A percentile compares a stretch with the other conserved stretches of the same genome.
These are phyloP conservation scores for Kazachstania bromeliacearum DNA, from an alignment of 805 yeast species.

Conservation along the genomic window DNA sequence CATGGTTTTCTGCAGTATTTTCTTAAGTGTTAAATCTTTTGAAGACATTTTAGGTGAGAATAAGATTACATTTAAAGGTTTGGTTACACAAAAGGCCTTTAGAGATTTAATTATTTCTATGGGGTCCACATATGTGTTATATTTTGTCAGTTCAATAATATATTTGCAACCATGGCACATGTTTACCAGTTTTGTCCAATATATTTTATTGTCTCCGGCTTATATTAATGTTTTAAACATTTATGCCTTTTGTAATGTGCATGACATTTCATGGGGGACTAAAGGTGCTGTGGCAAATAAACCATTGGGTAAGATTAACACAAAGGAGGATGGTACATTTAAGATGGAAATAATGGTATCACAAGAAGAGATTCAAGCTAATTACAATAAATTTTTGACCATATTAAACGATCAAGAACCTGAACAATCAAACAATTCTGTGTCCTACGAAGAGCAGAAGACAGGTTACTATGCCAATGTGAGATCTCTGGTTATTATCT, in stretches of 20 bases:
- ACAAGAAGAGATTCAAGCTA: slow-evolving; percentile 62
- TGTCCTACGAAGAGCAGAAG: slow-evolving; percentile 43
- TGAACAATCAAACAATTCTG: slow-evolving; percentile 27
- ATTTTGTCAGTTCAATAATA: slow-evolving; percentile 66
- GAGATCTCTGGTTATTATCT: slow-evolving; percentile 77
- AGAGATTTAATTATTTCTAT: slow-evolving; percentile 83
- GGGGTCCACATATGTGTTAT: slow-evolving; percentile 72
- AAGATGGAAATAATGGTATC: slow-evolving; percentile 71
- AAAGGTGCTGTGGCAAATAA: slow-evolving; percentile 61
- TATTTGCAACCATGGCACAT: slow-evolving; percentile 90
- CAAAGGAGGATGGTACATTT: slow-evolving; percentile 53
- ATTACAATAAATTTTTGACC: slow-evolving; percentile 57
- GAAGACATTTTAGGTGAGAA: slow-evolving; percentile 34
- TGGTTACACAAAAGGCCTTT: slow-evolving; percentile 62
- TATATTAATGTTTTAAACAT: slow-evolving; percentile 87
- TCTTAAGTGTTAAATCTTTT: slow-evolving; percentile 66
- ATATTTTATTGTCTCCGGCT: slow-evolving; percentile 74
- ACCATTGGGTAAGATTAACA: slow-evolving; percentile 80
- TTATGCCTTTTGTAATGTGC: slow-evolving; percentile 92
- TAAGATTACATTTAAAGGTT: slow-evolving; percentile 31
- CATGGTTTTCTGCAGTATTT: slow-evolving; percentile 80
- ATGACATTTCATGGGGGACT: slow-evolving; percentile 97
- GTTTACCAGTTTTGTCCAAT: slow-evolving; percentile 80
- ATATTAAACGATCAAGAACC: slow-evolving; percentile 41
- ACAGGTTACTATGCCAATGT: slow-evolving; percentile 84